Evolutionary conservation across 176 grass and related monocot species (phyloP).

Genomic region (Melocanna baccifera): DNA sequence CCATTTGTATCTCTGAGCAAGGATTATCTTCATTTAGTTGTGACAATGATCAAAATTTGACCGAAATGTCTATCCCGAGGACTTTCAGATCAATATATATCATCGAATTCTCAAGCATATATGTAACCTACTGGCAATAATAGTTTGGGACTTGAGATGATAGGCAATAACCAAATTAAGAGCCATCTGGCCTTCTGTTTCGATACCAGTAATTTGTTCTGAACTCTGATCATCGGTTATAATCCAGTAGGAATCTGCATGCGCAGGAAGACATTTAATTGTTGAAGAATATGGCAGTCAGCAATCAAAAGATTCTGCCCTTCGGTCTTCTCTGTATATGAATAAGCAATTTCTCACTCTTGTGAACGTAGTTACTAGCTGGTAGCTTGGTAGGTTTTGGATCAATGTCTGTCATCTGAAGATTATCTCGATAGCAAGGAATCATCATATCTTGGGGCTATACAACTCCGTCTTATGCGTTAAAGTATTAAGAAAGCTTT

Average conservation of each 20-base stretch:
- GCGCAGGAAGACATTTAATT: neutral
- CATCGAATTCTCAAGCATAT: neutral
- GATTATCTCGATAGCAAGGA: neutral
- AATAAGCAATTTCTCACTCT: neutral
- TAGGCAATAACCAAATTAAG: neutral
- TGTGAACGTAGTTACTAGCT: neutral
- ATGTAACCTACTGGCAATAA: neutral
- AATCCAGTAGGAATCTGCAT: neutral
- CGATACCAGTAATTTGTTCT: neutral
- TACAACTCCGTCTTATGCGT: neutral
- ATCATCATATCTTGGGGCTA: neutral
- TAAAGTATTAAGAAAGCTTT: neutral
- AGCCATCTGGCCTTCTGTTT: neutral
- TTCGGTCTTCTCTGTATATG: neutral
- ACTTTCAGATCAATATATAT: neutral
- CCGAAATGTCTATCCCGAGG: neutral
- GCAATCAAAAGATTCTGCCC: neutral
- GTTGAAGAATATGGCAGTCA: neutral
- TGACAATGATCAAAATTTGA: neutral
- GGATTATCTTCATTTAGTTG: neutral
- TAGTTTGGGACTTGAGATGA: neutral
- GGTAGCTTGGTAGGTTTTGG: neutral
- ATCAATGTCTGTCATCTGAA: neutral
- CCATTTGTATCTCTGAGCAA: conserved; percentile 2
- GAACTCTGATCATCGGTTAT: neutral